Conservation (phyloP, 2,329 filamentous ascomycete species). For the Phaeosphaeriaceae sp. region DNA sequence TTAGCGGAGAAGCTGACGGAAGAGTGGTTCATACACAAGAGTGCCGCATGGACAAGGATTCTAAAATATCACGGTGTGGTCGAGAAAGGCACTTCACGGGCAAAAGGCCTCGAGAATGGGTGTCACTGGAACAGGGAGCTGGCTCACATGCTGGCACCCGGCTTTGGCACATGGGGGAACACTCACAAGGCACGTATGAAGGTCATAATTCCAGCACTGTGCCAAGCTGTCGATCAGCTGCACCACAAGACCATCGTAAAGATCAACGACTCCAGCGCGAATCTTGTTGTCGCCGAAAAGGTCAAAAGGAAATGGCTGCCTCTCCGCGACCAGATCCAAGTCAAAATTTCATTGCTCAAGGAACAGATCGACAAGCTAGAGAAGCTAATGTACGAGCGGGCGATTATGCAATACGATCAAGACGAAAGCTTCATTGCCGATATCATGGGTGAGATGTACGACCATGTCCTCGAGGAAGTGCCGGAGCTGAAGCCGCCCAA, state of each 20-base stretch:
- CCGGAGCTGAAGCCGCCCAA: no score
- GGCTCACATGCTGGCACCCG: constrained; percentile 13
- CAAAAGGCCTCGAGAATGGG: constrained; percentile 22
- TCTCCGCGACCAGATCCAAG: constrained; percentile 2
- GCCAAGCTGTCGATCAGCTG: constrained; percentile 5
- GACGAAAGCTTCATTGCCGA: constrained; percentile 21
- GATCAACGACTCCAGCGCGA: constrained; percentile 17
- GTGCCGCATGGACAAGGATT: constrained; percentile 19
- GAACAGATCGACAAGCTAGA: constrained; percentile 5
- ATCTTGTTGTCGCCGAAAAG: constrained; percentile 22
- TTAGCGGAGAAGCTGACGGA: constrained; percentile 4
- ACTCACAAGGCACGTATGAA: constrained; percentile 5
- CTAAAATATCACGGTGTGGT: constrained; percentile 21
- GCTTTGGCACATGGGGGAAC: constrained; percentile 17
- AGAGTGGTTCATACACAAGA: constrained; percentile 12
- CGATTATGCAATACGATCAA: constrained; percentile 15
- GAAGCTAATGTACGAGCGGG: constrained; percentile 2
- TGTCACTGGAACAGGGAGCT: constrained; percentile 29
- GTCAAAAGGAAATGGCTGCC: constrained; percentile 20
- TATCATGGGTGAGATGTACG: constrained; percentile 20
- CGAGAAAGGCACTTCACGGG: constrained; percentile 16
- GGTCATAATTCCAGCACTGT: no score
- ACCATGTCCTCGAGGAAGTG: constrained; percentile 15
- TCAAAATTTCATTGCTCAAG: constrained; percentile 14
- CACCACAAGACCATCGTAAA: background rate